phyloP scores from a whole-genome alignment of 192 early-diverging fungal species.

The Coemansia javaensis region DNA sequence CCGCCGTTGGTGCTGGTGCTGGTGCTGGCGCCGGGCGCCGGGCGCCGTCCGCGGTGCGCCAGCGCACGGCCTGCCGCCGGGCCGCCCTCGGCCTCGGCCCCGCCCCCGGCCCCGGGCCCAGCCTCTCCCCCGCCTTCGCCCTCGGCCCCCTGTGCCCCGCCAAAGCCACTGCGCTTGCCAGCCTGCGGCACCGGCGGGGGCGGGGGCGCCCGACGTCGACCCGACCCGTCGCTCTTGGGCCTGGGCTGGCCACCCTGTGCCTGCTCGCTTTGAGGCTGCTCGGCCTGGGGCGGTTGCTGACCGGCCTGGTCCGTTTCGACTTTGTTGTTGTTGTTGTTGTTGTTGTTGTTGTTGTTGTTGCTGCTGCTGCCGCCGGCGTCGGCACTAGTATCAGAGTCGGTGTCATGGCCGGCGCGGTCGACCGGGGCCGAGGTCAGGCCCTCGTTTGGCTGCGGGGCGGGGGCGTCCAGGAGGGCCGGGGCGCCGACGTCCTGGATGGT shows the following conservation, averaged over 20 bases:
- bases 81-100: neutral
- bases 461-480: neutral
- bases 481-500: neutral
- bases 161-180: too few relatives aligned
- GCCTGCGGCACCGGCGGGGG: too few relatives aligned
- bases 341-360: too few relatives aligned
- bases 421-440: constrained; percentile 1
- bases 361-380: neutral
- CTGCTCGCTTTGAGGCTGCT: neutral
- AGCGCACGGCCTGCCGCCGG: neutral
- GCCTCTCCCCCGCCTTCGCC: too few relatives aligned
- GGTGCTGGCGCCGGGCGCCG: constrained; percentile 8
- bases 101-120: too few relatives aligned
- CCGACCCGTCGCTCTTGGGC: constrained; percentile 19
- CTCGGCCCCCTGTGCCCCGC: too few relatives aligned
- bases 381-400: neutral
- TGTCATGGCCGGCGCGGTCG: neutral
- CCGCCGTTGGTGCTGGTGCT: too few relatives aligned
- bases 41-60: constrained; percentile 20
- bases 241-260: neutral
- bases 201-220: constrained; percentile 42
- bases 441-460: neutral
- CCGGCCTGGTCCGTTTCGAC: neutral
- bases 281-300: neutral
- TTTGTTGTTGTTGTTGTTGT: too few relatives aligned